Conservation (phyloP, 2,329 filamentous ascomycete species). For the Chrysosporium queenslandicum region DNA sequence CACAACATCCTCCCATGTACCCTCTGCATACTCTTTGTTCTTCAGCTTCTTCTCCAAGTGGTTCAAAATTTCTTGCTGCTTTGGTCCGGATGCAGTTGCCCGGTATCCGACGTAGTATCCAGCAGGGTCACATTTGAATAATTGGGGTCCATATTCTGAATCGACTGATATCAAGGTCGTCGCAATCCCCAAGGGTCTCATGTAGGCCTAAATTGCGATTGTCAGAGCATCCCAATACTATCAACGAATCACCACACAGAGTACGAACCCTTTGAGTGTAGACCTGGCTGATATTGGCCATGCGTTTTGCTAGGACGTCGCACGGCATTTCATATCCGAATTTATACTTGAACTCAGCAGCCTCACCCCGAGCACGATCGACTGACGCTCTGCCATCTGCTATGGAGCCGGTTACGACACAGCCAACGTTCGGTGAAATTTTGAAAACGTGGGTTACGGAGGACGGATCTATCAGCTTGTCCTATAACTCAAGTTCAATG, state of each 20-base stretch:
- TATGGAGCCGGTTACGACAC: constrained; percentile 97
- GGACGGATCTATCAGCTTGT: constrained; percentile 96
- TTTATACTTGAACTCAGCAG: constrained; percentile 97
- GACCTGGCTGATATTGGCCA: constrained; percentile 98
- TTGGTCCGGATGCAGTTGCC: constrained; percentile 90
- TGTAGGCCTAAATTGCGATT: constrained; percentile 60
- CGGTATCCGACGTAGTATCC: constrained; percentile 99
- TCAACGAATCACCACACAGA: constrained; percentile 10
- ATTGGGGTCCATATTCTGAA: constrained; percentile 79
- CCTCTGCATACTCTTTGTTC: constrained; percentile 91
- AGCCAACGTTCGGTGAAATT: constrained; percentile 90
- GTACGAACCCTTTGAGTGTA: constrained; percentile 83
- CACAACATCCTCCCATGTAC: constrained; percentile 93
- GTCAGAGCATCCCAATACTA: constrained; percentile 1
- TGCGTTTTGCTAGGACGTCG: constrained; percentile 87
- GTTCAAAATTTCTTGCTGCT: constrained; percentile 97
- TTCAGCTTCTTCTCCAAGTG: constrained; percentile 99
- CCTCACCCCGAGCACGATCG: constrained; percentile 85
- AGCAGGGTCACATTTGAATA: constrained; percentile 97
- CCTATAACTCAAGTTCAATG: constrained; percentile 44
- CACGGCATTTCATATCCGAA: constrained; percentile 99
- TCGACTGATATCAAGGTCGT: constrained; percentile 92
- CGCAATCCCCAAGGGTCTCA: constrained; percentile 93
- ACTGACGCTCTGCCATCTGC: constrained; percentile 91
- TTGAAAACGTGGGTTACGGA: constrained; percentile 98